These are phyloP conservation scores for Stemphylium lycopersici DNA, from an alignment of 2,329 filamentous ascomycete genomes.

Conservation along the genomic window DNA sequence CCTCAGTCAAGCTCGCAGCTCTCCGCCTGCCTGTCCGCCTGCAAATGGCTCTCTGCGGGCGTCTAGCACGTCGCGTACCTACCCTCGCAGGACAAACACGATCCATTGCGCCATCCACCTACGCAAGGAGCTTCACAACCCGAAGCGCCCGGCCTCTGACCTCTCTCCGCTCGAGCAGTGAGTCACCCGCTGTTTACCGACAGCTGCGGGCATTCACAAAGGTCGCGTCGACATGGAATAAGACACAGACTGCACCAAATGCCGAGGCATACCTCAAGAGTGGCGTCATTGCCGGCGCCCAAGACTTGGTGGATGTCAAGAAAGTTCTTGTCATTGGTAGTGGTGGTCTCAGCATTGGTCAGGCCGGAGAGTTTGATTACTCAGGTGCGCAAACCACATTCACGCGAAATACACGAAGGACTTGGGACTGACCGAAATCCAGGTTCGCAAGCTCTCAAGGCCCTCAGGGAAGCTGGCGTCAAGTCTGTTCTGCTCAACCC, in stretches of 20 bases:
- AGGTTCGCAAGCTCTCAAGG: slow-evolving; percentile 97
- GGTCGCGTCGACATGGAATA: slow-evolving; percentile 42
- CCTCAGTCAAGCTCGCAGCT: slow-evolving; percentile 42
- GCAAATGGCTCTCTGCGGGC: slow-evolving; percentile 51
- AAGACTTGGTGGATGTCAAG: slow-evolving; percentile 84
- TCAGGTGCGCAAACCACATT: slow-evolving; percentile 67
- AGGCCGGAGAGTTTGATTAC: slow-evolving; percentile 98
- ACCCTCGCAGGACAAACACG: slow-evolving; percentile 43
- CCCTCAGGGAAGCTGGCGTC: slow-evolving; percentile 92
- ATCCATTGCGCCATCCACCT: slow-evolving; percentile 34
- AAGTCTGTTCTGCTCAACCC: slow-evolving; percentile 93
- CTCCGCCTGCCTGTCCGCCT: slow-evolving; percentile 38
- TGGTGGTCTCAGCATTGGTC: slow-evolving; percentile 94
- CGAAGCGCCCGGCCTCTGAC: slow-evolving; percentile 41
- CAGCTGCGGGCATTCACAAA: slow-evolving; percentile 49
- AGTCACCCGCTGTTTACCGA: slow-evolving; percentile 40
- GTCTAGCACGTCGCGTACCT: slow-evolving; percentile 50
- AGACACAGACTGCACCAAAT: slow-evolving; percentile 73
- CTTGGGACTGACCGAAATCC: slow-evolving; percentile 24
- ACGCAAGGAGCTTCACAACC: slow-evolving; percentile 42
- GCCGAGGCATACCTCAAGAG: slow-evolving; percentile 88
- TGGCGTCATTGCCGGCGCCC: slow-evolving; percentile 78
- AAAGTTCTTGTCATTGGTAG: slow-evolving; percentile 97
- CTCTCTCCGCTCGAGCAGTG: slow-evolving; percentile 36
- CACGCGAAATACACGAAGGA: background rate